A percentile compares a stretch with the other conserved stretches of the same genome.
Conservation (phyloP, 192 early-diverging fungal species). For the Backusella morwellensis region DNA sequence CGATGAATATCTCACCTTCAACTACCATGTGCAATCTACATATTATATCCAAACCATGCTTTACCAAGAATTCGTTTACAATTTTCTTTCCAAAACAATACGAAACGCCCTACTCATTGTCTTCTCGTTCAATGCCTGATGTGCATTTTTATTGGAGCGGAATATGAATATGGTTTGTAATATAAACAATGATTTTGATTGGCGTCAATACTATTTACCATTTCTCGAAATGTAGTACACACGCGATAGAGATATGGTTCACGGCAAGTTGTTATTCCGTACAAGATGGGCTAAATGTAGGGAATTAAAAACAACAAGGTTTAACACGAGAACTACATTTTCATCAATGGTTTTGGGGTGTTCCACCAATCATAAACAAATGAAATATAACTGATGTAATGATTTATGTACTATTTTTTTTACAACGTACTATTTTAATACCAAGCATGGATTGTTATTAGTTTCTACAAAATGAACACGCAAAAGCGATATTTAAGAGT, state of each 20-base stretch:
- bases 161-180: background rate
- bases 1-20: background rate
- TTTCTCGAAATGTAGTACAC: background rate
- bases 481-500: background rate
- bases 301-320: background rate
- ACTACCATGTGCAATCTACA: conserved; percentile 94
- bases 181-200: background rate
- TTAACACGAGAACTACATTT: background rate
- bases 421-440: background rate
- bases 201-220: background rate
- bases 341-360: background rate
- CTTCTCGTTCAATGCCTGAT: conserved; percentile 64
- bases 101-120: conserved; percentile 92
- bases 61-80: conserved; percentile 78
- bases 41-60: conserved; percentile 89
- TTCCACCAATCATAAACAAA: background rate
- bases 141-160: background rate
- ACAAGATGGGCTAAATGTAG: background rate
- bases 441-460: background rate
- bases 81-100: conserved; percentile 90
- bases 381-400: background rate
- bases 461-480: background rate
- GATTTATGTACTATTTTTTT: background rate
- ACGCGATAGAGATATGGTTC: background rate
- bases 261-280: background rate